Conservation (phyloP, 2,329 filamentous ascomycete species). For the Xylaria polymorpha region DNA sequence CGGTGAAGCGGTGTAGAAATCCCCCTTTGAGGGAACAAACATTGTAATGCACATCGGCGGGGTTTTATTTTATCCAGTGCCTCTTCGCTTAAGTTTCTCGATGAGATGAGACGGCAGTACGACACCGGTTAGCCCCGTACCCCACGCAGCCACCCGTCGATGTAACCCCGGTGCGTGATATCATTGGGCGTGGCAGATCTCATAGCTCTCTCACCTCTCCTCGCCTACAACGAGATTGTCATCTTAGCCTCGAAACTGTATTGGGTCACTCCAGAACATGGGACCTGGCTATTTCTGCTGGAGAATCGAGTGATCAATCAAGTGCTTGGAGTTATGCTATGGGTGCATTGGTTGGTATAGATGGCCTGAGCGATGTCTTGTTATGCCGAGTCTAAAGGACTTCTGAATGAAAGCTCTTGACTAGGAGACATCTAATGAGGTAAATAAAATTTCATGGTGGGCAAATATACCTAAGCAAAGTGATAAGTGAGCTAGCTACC, state of each 20-base stretch:
- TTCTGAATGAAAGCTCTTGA: background rate
- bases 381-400: background rate
- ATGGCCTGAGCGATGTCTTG: background rate
- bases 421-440: background rate
- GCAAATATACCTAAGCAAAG: too few species aligned
- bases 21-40: background rate
- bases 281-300: background rate
- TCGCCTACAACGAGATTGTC: background rate
- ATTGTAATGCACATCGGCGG: background rate
- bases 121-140: slow-evolving; percentile 4
- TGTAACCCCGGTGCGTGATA: slow-evolving; percentile 24
- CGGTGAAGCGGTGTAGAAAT: background rate
- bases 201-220: background rate
- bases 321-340: too few species aligned
- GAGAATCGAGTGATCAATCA: background rate
- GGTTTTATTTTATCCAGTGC: background rate
- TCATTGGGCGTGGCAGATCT: slow-evolving; percentile 28
- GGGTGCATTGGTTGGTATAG: background rate
- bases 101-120: slow-evolving; percentile 6
- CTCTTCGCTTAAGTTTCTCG: background rate
- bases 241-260: slow-evolving; percentile 5
- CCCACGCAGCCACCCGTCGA: slow-evolving; percentile 5
- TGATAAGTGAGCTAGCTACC: background rate
- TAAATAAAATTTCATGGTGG: background rate
- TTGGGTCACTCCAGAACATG: background rate